A percentile compares a stretch with the other conserved stretches of the same genome.
These are phyloP conservation scores for Xerocomus potaroensis DNA, from an alignment of 768 basidiomycete genomes.

Conservation along the genomic window DNA sequence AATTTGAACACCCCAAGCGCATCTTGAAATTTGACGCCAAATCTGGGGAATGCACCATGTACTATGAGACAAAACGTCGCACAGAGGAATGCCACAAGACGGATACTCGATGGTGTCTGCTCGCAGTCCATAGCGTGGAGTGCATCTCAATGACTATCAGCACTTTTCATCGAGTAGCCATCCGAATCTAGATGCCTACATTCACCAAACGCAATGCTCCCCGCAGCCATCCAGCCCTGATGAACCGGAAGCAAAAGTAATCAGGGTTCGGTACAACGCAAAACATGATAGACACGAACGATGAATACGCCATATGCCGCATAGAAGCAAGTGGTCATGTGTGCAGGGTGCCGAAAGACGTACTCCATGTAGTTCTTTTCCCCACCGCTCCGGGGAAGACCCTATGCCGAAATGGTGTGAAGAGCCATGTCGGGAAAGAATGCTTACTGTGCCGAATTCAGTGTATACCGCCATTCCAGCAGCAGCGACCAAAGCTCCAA, in stretches of 20 bases:
- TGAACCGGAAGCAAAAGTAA: neutral
- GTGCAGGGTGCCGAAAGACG: constrained; percentile 59
- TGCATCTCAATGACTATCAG: constrained; percentile 42
- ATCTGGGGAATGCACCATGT: constrained; percentile 50
- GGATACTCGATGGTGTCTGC: constrained; percentile 44
- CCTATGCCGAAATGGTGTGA: too few species aligned
- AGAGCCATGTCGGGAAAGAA: too few species aligned
- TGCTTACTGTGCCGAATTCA: too few species aligned
- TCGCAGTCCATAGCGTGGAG: constrained; percentile 49
- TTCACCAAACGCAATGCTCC: constrained; percentile 67
- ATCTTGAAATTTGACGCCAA: constrained; percentile 63
- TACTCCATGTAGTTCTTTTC: constrained; percentile 77
- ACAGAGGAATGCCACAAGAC: constrained; percentile 51
- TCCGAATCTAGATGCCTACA: constrained; percentile 37
- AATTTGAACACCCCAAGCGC: constrained; percentile 59
- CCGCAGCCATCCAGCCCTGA: constrained; percentile 57
- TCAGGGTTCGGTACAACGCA: neutral
- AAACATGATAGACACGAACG: constrained; percentile 33
- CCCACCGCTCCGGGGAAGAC: constrained; percentile 65
- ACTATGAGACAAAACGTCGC: constrained; percentile 52
- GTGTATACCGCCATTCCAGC: constrained; percentile 68
- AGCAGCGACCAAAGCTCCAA: constrained; percentile 60
- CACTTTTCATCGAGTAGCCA: neutral
- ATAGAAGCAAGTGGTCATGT: constrained; percentile 57
- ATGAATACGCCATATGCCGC: constrained; percentile 54